Evolutionary conservation across 441 rosid genomes (phyloP).

Genomic region (Jatropha multifida): DNA sequence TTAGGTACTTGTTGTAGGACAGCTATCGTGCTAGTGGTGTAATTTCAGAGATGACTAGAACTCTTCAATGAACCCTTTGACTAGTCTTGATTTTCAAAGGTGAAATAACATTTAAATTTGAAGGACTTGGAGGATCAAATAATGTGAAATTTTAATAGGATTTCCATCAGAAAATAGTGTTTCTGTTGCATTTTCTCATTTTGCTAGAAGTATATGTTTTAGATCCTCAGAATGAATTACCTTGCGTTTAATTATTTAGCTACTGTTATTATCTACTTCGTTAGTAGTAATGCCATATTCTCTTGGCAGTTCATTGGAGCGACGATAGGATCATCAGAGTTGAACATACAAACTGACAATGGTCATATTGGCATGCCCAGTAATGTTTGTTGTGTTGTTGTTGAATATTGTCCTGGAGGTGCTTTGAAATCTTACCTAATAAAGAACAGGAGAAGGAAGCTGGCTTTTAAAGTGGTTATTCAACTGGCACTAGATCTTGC

Average conservation of each 20-base stretch:
- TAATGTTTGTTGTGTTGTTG: conserved; percentile 84
- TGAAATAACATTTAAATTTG: background rate
- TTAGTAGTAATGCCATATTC: conserved; percentile 1
- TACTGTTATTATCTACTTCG: background rate
- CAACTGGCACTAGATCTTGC: conserved; percentile 94
- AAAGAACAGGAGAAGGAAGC: conserved; percentile 81
- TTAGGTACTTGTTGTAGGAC: conserved; percentile 2
- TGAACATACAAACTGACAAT: conserved; percentile 71
- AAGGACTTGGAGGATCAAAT: background rate
- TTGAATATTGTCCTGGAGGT: conserved; percentile 88
- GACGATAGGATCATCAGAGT: conserved; percentile 76
- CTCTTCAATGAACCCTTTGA: background rate
- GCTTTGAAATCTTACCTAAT: conserved; percentile 77
- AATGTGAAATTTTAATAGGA: background rate
- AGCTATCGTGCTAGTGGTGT: background rate
- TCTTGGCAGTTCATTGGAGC: conserved; percentile 83
- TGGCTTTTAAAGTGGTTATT: conserved; percentile 85
- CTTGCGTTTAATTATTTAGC: background rate
- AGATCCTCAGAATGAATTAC: background rate
- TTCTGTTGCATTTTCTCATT: background rate
- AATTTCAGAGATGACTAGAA: background rate
- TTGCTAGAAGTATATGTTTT: background rate
- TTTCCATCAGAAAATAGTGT: background rate
- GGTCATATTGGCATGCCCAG: conserved; percentile 78
- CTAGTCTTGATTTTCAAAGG: conserved; percentile 2